A percentile compares a stretch with the other conserved stretches of the same genome.
phyloP scores from a whole-genome alignment of 1,139 yeast genomes.

The Hyphopichia pseudoburtonii region DNA sequence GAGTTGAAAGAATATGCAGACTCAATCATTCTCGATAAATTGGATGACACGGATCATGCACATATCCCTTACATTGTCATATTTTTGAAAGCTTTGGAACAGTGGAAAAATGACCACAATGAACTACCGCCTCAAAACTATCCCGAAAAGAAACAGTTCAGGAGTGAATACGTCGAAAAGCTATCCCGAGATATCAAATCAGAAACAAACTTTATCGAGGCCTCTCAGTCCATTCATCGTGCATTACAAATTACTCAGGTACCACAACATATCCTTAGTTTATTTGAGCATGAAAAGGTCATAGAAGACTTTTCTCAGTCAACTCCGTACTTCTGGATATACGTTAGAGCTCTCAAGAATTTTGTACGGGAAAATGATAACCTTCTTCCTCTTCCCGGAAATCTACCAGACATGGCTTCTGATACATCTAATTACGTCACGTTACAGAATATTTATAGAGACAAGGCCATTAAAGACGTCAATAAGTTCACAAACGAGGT shows the following conservation, averaged over 20 bases:
- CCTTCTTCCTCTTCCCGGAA: constrained; percentile 69
- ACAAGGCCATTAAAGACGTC: constrained; percentile 57
- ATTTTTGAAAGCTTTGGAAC: constrained; percentile 53
- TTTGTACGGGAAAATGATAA: constrained; percentile 46
- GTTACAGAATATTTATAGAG: constrained; percentile 57
- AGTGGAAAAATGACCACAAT: constrained; percentile 39
- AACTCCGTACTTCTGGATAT: constrained; percentile 59
- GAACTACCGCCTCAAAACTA: constrained; percentile 43
- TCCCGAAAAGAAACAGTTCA: constrained; percentile 50
- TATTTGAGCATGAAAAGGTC: constrained; percentile 27
- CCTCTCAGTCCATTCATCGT: constrained; percentile 55
- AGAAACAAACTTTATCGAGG: constrained; percentile 74
- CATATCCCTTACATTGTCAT: constrained; percentile 76
- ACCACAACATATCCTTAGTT: constrained; percentile 34
- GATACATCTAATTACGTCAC: constrained; percentile 62
- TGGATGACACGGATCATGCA: constrained; percentile 56
- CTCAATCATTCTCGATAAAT: constrained; percentile 44
- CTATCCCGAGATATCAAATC: constrained; percentile 34
- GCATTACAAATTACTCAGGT: constrained; percentile 44
- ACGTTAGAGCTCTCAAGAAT: constrained; percentile 52
- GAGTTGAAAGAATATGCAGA: constrained; percentile 58
- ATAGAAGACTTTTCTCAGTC: too few species aligned
- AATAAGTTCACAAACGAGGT: constrained; percentile 36
- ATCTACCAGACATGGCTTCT: constrained; percentile 87
- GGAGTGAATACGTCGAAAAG: constrained; percentile 30